phyloP scores from a whole-genome alignment of 495 filamentous ascomycete species.

The Collariella sp. region DNA sequence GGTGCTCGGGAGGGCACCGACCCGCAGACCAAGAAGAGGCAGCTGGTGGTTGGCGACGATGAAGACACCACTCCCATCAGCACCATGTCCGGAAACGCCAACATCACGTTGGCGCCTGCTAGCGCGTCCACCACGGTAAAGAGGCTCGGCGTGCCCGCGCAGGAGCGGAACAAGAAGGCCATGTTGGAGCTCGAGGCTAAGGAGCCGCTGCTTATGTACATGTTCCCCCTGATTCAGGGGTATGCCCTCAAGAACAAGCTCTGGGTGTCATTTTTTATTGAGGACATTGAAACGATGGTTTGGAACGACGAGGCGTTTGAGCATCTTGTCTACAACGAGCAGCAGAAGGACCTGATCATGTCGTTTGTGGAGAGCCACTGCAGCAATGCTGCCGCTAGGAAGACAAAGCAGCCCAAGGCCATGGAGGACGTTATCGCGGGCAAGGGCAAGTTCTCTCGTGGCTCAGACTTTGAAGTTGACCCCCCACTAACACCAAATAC shows the following conservation, averaged over 20 bases:
- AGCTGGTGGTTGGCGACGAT: constrained; percentile 6
- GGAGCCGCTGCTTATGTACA: constrained; percentile 26
- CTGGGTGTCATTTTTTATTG: constrained; percentile 32
- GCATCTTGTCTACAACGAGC: constrained; percentile 32
- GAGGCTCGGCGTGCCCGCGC: constrained; percentile 19
- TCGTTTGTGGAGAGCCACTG: constrained; percentile 35
- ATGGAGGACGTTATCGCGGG: constrained; percentile 20
- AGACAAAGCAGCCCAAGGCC: neutral
- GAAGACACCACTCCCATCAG: neutral
- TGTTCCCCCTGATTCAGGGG: constrained; percentile 31
- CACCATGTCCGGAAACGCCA: neutral
- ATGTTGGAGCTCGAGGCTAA: constrained; percentile 19
- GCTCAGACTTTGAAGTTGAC: neutral
- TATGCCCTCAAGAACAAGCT: constrained; percentile 35
- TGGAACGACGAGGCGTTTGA: constrained; percentile 35
- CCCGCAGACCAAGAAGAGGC: constrained; percentile 7
- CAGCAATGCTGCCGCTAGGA: neutral
- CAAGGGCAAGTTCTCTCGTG: constrained; percentile 10
- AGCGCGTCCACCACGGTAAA: neutral
- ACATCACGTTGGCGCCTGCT: neutral
- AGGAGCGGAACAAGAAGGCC: constrained; percentile 23
- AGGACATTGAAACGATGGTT: constrained; percentile 25
- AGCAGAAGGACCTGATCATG: constrained; percentile 34
- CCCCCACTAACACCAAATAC: neutral
- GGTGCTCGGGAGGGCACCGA: constrained; percentile 20